These are phyloP conservation scores for Tylopilus sp. DNA, from an alignment of 768 basidiomycete species.

Conservation along the genomic window DNA sequence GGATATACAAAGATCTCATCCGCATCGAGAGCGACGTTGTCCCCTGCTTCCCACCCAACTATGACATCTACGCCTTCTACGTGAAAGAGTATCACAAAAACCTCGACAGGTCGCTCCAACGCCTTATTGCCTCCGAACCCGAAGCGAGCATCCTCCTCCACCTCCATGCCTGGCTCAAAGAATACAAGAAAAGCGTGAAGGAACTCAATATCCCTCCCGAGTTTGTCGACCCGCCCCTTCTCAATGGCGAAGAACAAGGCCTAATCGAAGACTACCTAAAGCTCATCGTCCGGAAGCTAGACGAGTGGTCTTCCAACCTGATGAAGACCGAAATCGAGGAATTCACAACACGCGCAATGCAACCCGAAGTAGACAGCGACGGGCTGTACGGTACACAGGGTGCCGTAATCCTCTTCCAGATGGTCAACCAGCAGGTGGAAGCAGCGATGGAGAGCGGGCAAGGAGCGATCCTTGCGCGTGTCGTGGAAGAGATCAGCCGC, in stretches of 20 bases:
- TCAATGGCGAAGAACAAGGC: conserved; percentile 90
- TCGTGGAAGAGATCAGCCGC: too few species aligned
- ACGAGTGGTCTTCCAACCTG: too few species aligned
- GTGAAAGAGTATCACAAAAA: too few species aligned
- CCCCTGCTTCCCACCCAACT: conserved; percentile 88
- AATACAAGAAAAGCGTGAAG: conserved; percentile 94
- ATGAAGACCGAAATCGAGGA: too few species aligned
- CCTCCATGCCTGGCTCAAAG: conserved; percentile 92
- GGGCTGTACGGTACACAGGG: conserved; percentile 90
- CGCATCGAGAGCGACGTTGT: conserved; percentile 89
- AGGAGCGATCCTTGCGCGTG: too few species aligned
- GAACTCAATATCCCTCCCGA: conserved; percentile 87
- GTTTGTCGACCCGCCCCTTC: too few species aligned
- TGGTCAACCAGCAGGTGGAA: too few species aligned
- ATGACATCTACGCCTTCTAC: conserved; percentile 93
- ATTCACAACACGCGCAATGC: too few species aligned
- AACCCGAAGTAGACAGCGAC: conserved; percentile 87
- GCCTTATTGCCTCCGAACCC: too few species aligned
- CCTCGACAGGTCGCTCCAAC: too few species aligned
- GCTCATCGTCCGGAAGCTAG: too few species aligned
- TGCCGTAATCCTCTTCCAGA: conserved; percentile 93
- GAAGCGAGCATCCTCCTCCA: conserved; percentile 87
- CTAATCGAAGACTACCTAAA: conserved; percentile 97
- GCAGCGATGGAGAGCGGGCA: too few species aligned
- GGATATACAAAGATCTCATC: conserved; percentile 89